Conservation (phyloP, 139 green algal genomes). For the Coelastrella sp. region DNA sequence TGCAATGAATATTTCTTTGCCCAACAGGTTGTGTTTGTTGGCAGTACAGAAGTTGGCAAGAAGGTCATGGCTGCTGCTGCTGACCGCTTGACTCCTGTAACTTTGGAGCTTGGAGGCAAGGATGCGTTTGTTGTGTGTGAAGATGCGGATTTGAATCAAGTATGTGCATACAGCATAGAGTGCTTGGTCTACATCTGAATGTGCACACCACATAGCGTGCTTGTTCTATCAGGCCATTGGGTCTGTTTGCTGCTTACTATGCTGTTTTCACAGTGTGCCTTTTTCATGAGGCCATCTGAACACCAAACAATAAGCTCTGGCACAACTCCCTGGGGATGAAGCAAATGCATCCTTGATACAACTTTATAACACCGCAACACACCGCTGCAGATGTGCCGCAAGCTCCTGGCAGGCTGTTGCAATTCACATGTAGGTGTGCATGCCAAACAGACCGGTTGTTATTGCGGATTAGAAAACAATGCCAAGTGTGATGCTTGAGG, state of each 20-base stretch:
- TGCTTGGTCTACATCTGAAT: too few species aligned
- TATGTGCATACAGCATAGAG: not conserved
- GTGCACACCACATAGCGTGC: not conserved
- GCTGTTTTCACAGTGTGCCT: too few species aligned
- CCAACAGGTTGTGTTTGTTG: constrained; percentile 77
- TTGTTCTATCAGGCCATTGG: not conserved
- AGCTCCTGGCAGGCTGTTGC: too few species aligned
- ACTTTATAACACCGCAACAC: too few species aligned
- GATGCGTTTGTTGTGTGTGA: constrained; percentile 95
- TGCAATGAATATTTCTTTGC: not conserved
- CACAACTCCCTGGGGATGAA: too few species aligned
- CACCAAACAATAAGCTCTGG: too few species aligned
- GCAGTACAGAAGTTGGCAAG: constrained; percentile 73
- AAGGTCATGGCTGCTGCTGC: constrained; percentile 86
- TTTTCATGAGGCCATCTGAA: too few species aligned
- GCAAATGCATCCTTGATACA: too few species aligned
- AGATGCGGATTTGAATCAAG: constrained; percentile 74
- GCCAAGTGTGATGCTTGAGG: not conserved
- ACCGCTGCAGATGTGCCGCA: too few species aligned
- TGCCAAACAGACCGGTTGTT: not conserved
- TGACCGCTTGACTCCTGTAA: constrained; percentile 89
- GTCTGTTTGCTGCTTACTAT: too few species aligned
- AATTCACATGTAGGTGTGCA: not conserved
- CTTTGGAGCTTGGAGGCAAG: constrained; percentile 98
- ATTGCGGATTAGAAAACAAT: not conserved